Evolutionary conservation across 2,329 filamentous ascomycete species (phyloP).

Genomic region (Xylaria polymorpha): DNA sequence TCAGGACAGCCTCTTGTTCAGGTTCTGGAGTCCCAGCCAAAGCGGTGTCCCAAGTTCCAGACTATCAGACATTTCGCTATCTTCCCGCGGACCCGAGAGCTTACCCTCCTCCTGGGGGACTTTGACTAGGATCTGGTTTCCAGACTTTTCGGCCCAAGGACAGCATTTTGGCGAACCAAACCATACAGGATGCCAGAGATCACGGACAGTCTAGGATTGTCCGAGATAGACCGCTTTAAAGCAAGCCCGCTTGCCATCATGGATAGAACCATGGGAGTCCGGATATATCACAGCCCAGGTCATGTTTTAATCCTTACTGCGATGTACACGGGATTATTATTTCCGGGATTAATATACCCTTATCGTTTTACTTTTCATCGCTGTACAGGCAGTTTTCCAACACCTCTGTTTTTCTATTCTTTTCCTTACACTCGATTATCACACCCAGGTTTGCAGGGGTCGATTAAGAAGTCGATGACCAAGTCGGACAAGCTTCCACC

Average conservation of each 20-base stretch:
- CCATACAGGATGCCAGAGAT: conserved; percentile 10
- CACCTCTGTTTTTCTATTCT: not conserved
- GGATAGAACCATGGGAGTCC: conserved; percentile 11
- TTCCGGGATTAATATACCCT: not conserved
- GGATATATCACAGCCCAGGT: not conserved
- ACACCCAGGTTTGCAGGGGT: conserved; percentile 4
- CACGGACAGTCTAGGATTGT: conserved; percentile 24
- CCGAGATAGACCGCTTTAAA: conserved; percentile 4
- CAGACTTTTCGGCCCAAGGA: conserved; percentile 20
- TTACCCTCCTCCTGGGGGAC: conserved; percentile 43
- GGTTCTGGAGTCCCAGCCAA: conserved; percentile 25
- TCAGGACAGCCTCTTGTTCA: conserved; percentile 25
- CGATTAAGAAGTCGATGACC: conserved; percentile 19
- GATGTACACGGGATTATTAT: not conserved
- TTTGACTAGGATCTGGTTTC: conserved; percentile 34
- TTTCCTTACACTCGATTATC: conserved; percentile 5
- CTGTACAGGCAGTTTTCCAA: not conserved
- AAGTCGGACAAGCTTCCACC: conserved; percentile 22
- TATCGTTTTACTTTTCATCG: not conserved
- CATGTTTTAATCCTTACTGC: conserved; percentile 1
- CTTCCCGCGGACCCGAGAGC: conserved; percentile 36
- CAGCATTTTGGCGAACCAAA: conserved; percentile 12
- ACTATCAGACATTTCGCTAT: conserved; percentile 44
- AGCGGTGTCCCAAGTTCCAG: conserved; percentile 39
- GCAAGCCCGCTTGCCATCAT: conserved; percentile 18